These are phyloP conservation scores for Berberis vulgaris DNA, from an alignment of 164 flowering plant genomes.

Conservation along the genomic window DNA sequence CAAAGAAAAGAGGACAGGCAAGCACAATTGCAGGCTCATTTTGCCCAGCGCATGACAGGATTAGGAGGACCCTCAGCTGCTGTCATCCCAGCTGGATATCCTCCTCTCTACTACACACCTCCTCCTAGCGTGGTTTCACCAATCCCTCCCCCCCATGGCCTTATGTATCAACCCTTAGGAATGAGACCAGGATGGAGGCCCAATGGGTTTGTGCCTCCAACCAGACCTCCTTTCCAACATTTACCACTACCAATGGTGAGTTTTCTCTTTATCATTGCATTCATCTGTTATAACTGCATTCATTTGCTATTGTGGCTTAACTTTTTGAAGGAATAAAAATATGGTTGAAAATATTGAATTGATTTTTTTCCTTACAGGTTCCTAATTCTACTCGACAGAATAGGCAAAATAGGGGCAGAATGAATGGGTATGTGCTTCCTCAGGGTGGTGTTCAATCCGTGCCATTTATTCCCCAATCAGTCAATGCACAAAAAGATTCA, in stretches of 20 bases:
- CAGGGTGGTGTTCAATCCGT: conserved; percentile 29
- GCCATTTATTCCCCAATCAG: conserved; percentile 25
- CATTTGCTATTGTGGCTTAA: neutral
- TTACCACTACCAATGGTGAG: conserved; percentile 36
- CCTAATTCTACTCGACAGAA: conserved; percentile 39
- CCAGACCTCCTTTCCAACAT: conserved; percentile 46
- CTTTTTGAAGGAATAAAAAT: neutral
- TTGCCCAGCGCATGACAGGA: conserved; percentile 45
- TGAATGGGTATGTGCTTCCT: conserved; percentile 37
- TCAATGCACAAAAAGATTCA: conserved; percentile 31
- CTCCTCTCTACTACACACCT: conserved; percentile 48
- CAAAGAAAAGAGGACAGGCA: conserved; percentile 83
- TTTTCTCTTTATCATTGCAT: neutral
- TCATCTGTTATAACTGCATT: too few relatives aligned
- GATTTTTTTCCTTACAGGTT: conserved; percentile 25
- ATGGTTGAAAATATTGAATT: neutral
- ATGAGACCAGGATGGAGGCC: conserved; percentile 72
- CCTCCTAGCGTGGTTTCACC: conserved; percentile 47
- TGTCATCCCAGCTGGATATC: conserved; percentile 57
- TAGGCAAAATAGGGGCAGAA: conserved; percentile 57
- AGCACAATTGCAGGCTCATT: conserved; percentile 54
- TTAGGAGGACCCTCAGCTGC: conserved; percentile 46
- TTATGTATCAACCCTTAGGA: conserved; percentile 65
- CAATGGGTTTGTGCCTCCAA: conserved; percentile 38
- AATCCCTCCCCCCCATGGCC: conserved; percentile 42